A percentile compares a stretch with the other conserved stretches of the same genome.
Conservation (phyloP, 106 monocot genomes). For the Phalaenopsis equestris region DNA sequence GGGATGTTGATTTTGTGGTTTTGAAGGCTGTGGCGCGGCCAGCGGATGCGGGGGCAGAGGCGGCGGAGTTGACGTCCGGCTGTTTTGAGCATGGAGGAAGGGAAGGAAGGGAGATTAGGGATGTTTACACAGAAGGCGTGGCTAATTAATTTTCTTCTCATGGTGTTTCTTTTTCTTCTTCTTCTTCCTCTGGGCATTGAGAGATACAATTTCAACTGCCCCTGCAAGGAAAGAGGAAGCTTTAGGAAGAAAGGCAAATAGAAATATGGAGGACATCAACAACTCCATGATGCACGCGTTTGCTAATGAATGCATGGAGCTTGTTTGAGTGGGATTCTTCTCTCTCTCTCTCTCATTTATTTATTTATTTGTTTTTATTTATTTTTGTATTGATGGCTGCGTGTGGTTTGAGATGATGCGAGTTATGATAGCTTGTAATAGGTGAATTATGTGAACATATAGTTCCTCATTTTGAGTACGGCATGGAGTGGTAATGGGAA, state of each 20-base stretch:
- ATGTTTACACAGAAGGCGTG: neutral
- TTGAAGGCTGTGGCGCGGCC: neutral
- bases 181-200: neutral
- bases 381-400: neutral
- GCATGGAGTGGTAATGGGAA: too few relatives aligned
- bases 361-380: neutral
- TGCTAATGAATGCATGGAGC: slow-evolving; percentile 4
- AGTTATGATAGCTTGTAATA: too few relatives aligned
- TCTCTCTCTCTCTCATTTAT: neutral
- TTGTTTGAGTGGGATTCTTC: neutral
- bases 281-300: slow-evolving; percentile 3
- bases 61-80: slow-evolving; percentile 7
- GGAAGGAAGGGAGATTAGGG: neutral
- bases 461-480: too few relatives aligned
- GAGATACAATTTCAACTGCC: neutral
- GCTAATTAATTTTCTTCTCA: neutral
- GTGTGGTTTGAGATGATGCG: neutral
- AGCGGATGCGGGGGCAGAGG: slow-evolving; percentile 12
- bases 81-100: slow-evolving; percentile 9
- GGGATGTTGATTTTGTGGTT: neutral
- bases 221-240: neutral
- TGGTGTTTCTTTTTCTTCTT: neutral
- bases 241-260: slow-evolving; percentile 1
- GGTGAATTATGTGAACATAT: too few relatives aligned
- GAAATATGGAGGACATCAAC: neutral